Base-by-base conservation (phyloP, 2,329 filamentous ascomycete genomes). In the Paecilomyces sp. region DNA sequence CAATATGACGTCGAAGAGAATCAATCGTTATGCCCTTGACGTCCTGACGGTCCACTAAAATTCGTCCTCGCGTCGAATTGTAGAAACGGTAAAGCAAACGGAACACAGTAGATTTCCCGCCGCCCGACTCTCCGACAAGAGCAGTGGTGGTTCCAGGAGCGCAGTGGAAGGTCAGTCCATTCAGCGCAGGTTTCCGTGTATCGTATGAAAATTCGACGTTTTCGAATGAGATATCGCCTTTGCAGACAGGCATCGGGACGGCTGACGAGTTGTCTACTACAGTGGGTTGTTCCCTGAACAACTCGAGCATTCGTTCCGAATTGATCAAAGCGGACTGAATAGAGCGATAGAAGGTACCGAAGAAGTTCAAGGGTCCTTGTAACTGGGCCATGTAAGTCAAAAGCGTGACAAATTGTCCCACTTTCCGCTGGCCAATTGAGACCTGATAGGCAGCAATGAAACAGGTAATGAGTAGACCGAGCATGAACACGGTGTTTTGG, bases 261-360 rank as follows among this genome's bases (percentile, higher is more conserved):
- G 88, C 90, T 58, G 82, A 79, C 0, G 88, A 85, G 15, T 82
- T 82, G 72, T 99, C 94, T 7, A 93, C 82, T 30, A 99, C 93
- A 0, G 91, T 96, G 0, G 94, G 93, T 67, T 91, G 87, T 69
- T 97, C 94, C 75, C 96, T 96, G 84, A 99, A 97, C 18, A 99
- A 81, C 75, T 97, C 94, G 58, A 99, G 79, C 73, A 99, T 88
- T 18, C 94, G 88, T 80, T 99, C 94, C 3, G 93, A 92, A 60
- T 95, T 97, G 70, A 99, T 97, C 88, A 99, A 90, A 57, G 93
- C 90, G 67, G 92, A 94, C 76, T 97, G 94, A 5, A 97, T 93
- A 62, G 92, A 94, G 56, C 93, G 85, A 75, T 97, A 99, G 73
- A 97, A 97, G 0, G 92, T 94, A 59, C 93, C 94, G 67, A 94